These are phyloP conservation scores for Penicillium riverlandense DNA, from an alignment of 495 filamentous ascomycete genomes.

Conservation along the genomic window DNA sequence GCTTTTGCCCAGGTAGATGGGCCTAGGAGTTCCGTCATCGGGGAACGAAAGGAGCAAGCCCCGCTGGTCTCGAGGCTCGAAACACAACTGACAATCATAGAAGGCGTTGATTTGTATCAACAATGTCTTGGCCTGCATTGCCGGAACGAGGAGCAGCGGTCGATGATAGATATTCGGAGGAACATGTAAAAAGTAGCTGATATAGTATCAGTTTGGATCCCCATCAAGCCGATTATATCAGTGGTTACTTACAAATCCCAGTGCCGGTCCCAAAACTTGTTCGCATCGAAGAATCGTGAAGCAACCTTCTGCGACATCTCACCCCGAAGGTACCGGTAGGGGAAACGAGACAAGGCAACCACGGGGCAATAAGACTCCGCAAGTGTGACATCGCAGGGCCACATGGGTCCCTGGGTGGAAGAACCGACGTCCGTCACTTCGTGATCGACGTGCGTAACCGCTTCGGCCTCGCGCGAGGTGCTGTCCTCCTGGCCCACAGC, in stretches of 20 bases:
- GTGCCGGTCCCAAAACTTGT: constrained; percentile 47
- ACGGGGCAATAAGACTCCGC: constrained; percentile 51
- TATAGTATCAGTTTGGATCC: too few relatives aligned
- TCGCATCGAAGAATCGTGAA: constrained; percentile 46
- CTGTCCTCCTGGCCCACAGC: too few relatives aligned
- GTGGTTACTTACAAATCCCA: constrained; percentile 68
- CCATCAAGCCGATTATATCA: background rate
- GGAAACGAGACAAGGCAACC: constrained; percentile 49
- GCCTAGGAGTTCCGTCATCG: constrained; percentile 46
- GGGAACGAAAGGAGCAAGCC: constrained; percentile 53
- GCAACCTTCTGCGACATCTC: constrained; percentile 40
- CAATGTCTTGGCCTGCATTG: constrained; percentile 51
- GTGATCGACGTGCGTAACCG: too few relatives aligned
- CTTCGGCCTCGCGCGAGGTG: too few relatives aligned
- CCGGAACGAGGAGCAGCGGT: constrained; percentile 57
- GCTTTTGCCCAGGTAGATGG: constrained; percentile 56
- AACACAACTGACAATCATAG: constrained; percentile 36
- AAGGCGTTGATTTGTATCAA: constrained; percentile 51
- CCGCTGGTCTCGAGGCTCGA: constrained; percentile 39
- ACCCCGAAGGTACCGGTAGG: constrained; percentile 49
- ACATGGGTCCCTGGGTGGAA: too few relatives aligned
- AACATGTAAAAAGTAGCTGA: constrained; percentile 62
- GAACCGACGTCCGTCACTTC: too few relatives aligned
- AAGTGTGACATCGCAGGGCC: background rate
- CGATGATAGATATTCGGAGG: constrained; percentile 32